These are phyloP conservation scores for Asterella californica DNA, from an alignment of 225 moss, liverwort and hornwort genomes.

Conservation along the genomic window DNA sequence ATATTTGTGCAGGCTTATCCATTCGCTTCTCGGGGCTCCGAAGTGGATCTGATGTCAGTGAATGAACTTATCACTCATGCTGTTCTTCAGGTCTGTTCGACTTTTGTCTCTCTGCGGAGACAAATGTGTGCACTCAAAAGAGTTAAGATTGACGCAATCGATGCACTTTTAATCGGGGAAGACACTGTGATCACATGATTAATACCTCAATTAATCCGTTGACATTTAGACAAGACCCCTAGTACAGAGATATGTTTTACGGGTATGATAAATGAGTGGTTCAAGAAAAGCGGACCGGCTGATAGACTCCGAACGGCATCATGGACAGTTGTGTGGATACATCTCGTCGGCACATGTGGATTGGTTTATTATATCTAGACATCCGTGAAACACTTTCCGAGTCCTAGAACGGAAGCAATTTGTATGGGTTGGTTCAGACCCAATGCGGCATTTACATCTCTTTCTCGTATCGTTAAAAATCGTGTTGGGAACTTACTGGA, in stretches of 20 bases:
- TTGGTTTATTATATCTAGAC: neutral
- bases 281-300: neutral
- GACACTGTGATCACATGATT: neutral
- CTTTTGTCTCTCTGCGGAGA: neutral
- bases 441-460: neutral
- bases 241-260: too few relatives aligned
- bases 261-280: neutral
- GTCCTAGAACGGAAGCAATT: neutral
- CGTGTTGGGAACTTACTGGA: neutral
- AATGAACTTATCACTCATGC: slow-evolving; percentile 81
- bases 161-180: neutral
- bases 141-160: neutral
- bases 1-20: slow-evolving; percentile 61
- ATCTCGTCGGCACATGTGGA: neutral
- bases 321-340: neutral
- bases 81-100: slow-evolving; percentile 57
- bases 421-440: too few relatives aligned
- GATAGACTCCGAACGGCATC: neutral
- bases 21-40: slow-evolving; percentile 59
- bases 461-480: neutral
- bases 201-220: neutral
- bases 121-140: neutral
- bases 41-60: slow-evolving; percentile 90
- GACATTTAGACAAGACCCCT: too few relatives aligned
- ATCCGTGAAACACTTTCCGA: neutral